Percentiles rank a stretch among this genome's conserved stretches.
phyloP scores from a whole-genome alignment of 202 grass and related monocot genomes.

The Alloteropsis angusta region DNA sequence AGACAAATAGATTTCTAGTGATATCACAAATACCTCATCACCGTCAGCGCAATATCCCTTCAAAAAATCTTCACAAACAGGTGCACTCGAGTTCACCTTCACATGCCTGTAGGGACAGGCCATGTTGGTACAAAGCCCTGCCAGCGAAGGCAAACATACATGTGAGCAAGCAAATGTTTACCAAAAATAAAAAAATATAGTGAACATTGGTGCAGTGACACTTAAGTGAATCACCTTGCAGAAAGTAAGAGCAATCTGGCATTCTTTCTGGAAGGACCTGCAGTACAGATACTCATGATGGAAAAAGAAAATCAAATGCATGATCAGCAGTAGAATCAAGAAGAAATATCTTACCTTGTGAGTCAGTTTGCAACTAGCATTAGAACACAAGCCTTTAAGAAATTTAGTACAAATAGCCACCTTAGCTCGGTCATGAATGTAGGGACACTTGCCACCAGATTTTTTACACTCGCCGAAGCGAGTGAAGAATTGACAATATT shows the following conservation, averaged over 20 bases:
- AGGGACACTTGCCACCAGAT: conserved; percentile 50
- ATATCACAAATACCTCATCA: conserved; percentile 72
- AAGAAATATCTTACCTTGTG: conserved; percentile 57
- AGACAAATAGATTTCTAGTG: background rate
- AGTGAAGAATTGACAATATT: conserved; percentile 87
- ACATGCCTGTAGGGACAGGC: conserved; percentile 83
- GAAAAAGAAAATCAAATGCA: conserved; percentile 23
- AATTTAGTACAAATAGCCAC: conserved; percentile 97
- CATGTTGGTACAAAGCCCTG: conserved; percentile 77
- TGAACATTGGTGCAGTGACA: background rate
- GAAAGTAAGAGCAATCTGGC: conserved; percentile 97
- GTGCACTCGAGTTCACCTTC: conserved; percentile 62
- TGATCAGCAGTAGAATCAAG: conserved; percentile 24
- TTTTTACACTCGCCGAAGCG: conserved; percentile 86
- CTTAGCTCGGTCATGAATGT: conserved; percentile 85
- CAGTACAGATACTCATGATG: conserved; percentile 37
- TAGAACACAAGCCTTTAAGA: conserved; percentile 70
- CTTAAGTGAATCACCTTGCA: conserved; percentile 52
- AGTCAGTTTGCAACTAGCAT: conserved; percentile 74
- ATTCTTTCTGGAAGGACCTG: conserved; percentile 90
- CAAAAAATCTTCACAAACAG: conserved; percentile 71
- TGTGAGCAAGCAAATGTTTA: conserved; percentile 14
- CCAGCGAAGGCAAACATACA: conserved; percentile 13
- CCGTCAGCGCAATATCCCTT: conserved; percentile 84
- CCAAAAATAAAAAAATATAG: background rate